Percentiles rank a stretch among this genome's conserved stretches.
Evolutionary conservation across 768 basidiomycete genomes (phyloP).

Genomic region (Tylopilus subfusipes): DNA sequence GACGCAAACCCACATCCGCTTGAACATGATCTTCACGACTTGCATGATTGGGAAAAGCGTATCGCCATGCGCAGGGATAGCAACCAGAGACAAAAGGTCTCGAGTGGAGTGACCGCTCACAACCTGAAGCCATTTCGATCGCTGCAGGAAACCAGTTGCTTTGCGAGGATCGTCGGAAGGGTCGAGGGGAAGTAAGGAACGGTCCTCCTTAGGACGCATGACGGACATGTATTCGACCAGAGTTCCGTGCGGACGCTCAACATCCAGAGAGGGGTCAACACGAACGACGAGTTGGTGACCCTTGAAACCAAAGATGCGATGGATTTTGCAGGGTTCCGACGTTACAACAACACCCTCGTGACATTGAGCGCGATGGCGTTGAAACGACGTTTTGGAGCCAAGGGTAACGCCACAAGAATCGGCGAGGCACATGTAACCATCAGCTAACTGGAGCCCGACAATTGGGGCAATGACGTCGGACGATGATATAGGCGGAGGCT

Average conservation of each 20-base stretch:
- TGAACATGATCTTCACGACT: background rate
- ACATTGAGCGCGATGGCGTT: background rate
- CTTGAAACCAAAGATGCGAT: background rate
- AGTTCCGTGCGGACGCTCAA: background rate
- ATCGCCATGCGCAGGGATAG: background rate
- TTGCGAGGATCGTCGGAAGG: background rate
- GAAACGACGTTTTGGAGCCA: background rate
- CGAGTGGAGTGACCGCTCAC: background rate
- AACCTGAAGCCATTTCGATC: background rate
- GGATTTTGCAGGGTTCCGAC: background rate
- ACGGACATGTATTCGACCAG: background rate
- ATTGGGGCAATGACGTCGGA: background rate
- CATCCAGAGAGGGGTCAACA: background rate
- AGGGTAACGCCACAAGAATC: background rate
- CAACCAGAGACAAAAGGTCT: background rate
- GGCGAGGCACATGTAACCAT: background rate
- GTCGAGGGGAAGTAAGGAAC: background rate
- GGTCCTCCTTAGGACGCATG: background rate
- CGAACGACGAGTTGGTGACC: background rate
- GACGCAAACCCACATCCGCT: background rate
- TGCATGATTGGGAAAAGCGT: background rate
- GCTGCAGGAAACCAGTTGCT: background rate
- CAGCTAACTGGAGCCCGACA: background rate
- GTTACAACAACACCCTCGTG: background rate
- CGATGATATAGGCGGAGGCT: background rate